Evolutionary conservation across 192 early-diverging fungal species (phyloP).

Genomic region (Gamsiella multidivaricata): DNA sequence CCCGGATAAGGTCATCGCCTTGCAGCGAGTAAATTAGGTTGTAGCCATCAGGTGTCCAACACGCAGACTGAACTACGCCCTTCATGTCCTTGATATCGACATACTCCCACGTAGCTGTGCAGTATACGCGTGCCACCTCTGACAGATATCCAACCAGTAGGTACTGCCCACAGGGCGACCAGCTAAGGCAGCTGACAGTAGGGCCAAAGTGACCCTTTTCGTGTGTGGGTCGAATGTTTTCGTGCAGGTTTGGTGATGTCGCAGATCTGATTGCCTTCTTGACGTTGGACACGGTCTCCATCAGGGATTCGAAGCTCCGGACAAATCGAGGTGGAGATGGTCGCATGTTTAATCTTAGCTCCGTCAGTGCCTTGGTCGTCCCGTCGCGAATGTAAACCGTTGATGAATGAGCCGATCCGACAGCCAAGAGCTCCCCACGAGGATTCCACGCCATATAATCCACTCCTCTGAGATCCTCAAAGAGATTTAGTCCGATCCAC

Average conservation of each 20-base stretch:
- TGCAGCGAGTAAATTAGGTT: slow-evolving; percentile 66
- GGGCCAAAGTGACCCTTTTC: slow-evolving; percentile 18
- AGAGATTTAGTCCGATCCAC: slow-evolving; percentile 21
- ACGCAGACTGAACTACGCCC: slow-evolving; percentile 57
- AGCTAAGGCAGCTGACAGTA: slow-evolving; percentile 16
- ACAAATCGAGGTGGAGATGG: slow-evolving; percentile 12
- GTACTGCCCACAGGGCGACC: slow-evolving; percentile 41
- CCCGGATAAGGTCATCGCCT: slow-evolving; percentile 53
- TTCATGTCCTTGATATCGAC: slow-evolving; percentile 36
- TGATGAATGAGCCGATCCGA: slow-evolving; percentile 34
- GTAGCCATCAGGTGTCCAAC: slow-evolving; percentile 70
- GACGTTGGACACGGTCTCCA: slow-evolving; percentile 28
- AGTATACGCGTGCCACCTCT: slow-evolving; percentile 23
- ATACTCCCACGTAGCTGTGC: slow-evolving; percentile 31
- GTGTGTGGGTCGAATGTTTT: slow-evolving; percentile 1
- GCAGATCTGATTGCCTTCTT: slow-evolving; percentile 6
- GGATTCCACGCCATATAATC: slow-evolving; percentile 44
- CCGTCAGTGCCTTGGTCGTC: slow-evolving; percentile 16
- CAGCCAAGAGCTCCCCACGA: slow-evolving; percentile 39
- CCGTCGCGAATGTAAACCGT: slow-evolving; percentile 35
- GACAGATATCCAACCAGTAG: slow-evolving; percentile 31
- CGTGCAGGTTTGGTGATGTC: neutral
- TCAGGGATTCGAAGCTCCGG: slow-evolving; percentile 6
- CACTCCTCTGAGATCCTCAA: slow-evolving; percentile 13
- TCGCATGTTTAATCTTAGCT: slow-evolving; percentile 16